Percentiles rank a stretch among this genome's conserved stretches.
Evolutionary conservation across 768 basidiomycete genomes (phyloP).

Genomic region (Strobilomyces echinocephalus): DNA sequence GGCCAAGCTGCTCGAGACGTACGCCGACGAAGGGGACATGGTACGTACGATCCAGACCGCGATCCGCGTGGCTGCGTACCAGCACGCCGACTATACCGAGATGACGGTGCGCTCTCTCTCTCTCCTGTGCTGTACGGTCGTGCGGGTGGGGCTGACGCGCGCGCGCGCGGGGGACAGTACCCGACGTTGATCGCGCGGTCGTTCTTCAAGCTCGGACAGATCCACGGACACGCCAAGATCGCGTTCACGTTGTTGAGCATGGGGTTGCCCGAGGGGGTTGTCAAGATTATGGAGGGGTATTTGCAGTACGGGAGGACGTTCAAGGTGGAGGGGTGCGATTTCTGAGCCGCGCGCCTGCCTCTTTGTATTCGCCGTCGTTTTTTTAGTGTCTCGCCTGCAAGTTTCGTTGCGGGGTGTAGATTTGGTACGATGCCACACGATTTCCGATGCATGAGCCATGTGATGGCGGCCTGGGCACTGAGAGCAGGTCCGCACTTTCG

Average conservation of each 20-base stretch:
- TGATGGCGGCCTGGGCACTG: too few species aligned
- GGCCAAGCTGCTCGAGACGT: conserved; percentile 91
- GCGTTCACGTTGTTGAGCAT: conserved; percentile 90
- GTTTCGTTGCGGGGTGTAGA: too few species aligned
- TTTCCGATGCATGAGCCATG: too few species aligned
- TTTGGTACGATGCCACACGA: too few species aligned
- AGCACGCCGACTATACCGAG: conserved; percentile 85
- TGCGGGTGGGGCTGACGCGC: not conserved
- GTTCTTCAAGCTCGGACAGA: conserved; percentile 89
- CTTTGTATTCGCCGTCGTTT: too few species aligned
- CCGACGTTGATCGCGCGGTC: conserved; percentile 86
- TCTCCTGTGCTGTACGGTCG: not conserved
- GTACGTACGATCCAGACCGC: conserved; percentile 87
- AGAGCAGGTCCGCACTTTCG: too few species aligned
- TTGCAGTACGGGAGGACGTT: conserved; percentile 83
- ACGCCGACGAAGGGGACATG: conserved; percentile 94
- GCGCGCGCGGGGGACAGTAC: conserved; percentile 38
- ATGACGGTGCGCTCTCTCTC: conserved; percentile 58
- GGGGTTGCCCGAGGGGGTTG: conserved; percentile 84
- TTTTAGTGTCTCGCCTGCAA: too few species aligned
- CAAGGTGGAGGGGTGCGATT: conserved; percentile 54
- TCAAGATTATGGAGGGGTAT: conserved; percentile 92
- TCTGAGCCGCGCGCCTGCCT: too few species aligned
- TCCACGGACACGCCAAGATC: conserved; percentile 93
- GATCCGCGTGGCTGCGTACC: conserved; percentile 89